phyloP scores from a whole-genome alignment of 1,284 basidiomycete species.

The Heterobasidion occidentale region DNA sequence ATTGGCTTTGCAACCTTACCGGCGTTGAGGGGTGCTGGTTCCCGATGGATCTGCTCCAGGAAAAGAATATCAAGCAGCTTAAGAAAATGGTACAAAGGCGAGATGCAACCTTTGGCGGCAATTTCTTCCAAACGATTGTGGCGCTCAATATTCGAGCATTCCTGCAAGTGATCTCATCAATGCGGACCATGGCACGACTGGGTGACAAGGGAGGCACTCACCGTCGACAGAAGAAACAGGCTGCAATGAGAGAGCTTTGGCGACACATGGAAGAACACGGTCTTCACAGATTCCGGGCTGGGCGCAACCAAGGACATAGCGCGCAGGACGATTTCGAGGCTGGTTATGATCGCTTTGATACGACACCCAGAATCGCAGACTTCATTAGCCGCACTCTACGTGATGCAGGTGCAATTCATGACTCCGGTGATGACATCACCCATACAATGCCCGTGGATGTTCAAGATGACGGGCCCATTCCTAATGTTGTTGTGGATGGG shows the following conservation, averaged over 20 bases:
- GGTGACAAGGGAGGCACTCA: not conserved
- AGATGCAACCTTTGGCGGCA: slow-evolving; percentile 1
- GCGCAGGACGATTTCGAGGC: not conserved
- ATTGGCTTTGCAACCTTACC: slow-evolving; percentile 15
- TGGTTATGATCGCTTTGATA: not conserved
- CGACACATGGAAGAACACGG: not conserved
- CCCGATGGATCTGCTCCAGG: slow-evolving; percentile 7
- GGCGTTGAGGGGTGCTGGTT: slow-evolving; percentile 6
- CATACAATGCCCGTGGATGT: too few species aligned
- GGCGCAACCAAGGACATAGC: not conserved
- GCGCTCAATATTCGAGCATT: slow-evolving; percentile 5
- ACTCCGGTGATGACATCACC: not conserved
- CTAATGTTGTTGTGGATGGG: too few species aligned
- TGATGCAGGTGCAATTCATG: not conserved
- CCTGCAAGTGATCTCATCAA: not conserved
- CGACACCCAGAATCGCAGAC: not conserved
- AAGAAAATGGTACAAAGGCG: slow-evolving; percentile 4
- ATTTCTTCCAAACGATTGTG: slow-evolving; percentile 4
- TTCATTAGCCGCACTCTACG: not conserved
- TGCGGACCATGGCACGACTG: not conserved
- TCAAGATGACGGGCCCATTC: too few species aligned
- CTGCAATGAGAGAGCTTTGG: not conserved
- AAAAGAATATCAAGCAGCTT: slow-evolving; percentile 7
- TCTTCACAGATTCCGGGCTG: not conserved
- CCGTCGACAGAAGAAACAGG: not conserved